Evolutionary conservation across 805 yeast genomes (phyloP).

Genomic region (Suhomyces tanzawaensis): DNA sequence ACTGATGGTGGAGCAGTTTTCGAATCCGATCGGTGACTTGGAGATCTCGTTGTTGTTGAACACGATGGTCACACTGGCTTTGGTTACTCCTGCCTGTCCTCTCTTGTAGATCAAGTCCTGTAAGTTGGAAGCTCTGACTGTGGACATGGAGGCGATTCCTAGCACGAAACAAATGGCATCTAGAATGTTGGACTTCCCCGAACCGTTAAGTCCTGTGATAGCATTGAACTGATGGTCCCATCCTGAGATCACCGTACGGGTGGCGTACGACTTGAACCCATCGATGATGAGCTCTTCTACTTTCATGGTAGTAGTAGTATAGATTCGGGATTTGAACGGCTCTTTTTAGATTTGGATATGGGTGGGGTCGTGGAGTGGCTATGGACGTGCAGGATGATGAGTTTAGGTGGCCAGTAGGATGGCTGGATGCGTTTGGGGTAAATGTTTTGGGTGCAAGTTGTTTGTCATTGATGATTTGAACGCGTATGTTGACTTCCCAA

Average conservation of each 20-base stretch:
- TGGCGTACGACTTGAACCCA: constrained; percentile 97
- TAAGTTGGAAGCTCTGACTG: constrained; percentile 88
- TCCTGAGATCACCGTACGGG: constrained; percentile 88
- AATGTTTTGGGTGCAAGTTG: not conserved
- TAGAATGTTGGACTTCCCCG: constrained; percentile 93
- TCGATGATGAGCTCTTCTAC: constrained; percentile 96
- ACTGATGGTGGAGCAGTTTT: constrained; percentile 70
- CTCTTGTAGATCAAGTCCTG: constrained; percentile 95
- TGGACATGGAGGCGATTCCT: constrained; percentile 92
- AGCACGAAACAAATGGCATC: constrained; percentile 98
- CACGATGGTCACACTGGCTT: constrained; percentile 94
- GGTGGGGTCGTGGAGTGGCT: too few species aligned
- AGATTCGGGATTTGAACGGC: too few species aligned
- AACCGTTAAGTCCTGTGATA: constrained; percentile 95
- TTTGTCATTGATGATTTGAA: constrained; percentile 3
- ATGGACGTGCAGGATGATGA: too few species aligned
- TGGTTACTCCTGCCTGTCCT: constrained; percentile 97
- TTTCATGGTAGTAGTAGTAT: constrained; percentile 70
- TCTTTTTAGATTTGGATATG: too few species aligned
- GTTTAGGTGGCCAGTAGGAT: too few species aligned
- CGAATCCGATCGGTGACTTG: constrained; percentile 86
- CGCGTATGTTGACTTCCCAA: constrained; percentile 16
- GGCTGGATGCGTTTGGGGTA: too few species aligned
- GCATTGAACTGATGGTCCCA: constrained; percentile 99
- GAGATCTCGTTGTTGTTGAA: constrained; percentile 80